Conservation (phyloP, 768 basidiomycete genomes). For the Naganishia kalamii region DNA sequence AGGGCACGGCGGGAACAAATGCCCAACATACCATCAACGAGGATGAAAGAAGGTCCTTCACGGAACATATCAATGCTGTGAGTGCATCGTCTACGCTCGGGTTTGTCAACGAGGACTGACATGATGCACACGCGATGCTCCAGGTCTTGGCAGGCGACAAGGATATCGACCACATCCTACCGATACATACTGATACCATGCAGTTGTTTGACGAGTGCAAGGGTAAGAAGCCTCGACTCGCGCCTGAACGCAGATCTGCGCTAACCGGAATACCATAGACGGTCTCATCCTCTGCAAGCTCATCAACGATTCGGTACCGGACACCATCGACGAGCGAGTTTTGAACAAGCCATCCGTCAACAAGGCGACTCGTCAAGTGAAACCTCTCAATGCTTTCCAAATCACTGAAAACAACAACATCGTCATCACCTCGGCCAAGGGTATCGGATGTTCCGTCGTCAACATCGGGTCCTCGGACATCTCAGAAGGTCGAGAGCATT, state of each 20-base stretch:
- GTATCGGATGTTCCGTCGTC: constrained; percentile 96
- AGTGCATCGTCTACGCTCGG: constrained; percentile 34
- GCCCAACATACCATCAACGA: constrained; percentile 96
- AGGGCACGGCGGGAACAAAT: constrained; percentile 82
- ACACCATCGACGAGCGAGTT: constrained; percentile 97
- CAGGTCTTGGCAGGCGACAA: constrained; percentile 87
- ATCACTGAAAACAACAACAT: constrained; percentile 99
- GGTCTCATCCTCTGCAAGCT: constrained; percentile 95
- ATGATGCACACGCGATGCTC: not conserved
- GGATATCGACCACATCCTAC: constrained; percentile 73
- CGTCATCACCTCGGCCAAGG: constrained; percentile 95
- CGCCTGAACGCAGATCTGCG: not conserved
- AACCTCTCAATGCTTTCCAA: constrained; percentile 88
- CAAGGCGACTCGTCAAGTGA: constrained; percentile 51
- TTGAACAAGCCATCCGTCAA: constrained; percentile 76
- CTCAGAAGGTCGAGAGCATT: constrained; percentile 85
- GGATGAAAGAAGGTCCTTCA: constrained; percentile 90
- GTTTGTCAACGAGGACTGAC: not conserved
- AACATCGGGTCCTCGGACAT: constrained; percentile 94
- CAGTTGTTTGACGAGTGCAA: constrained; percentile 95
- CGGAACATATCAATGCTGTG: constrained; percentile 95
- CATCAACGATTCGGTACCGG: constrained; percentile 95
- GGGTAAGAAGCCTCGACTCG: constrained; percentile 38
- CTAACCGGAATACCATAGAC: constrained; percentile 50
- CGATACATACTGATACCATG: constrained; percentile 94